Evolutionary conservation across 163 green algal genomes (phyloP), one percentile per base, ranked within the genome.

Genomic region (Prototheca wickerhamii): DNA sequence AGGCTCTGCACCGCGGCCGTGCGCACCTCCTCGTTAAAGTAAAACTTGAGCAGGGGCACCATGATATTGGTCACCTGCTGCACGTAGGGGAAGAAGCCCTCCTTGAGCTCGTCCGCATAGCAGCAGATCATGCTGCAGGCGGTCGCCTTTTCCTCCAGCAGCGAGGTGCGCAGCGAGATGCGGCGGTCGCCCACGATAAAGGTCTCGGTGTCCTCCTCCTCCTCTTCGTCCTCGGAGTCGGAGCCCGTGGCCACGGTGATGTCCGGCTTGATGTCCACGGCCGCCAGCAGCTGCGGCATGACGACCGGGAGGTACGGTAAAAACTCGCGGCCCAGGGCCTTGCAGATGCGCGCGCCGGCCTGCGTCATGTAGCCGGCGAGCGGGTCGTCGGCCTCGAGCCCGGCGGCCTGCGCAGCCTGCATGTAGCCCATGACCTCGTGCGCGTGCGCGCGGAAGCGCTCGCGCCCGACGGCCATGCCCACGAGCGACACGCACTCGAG

Each of bases 401-500:
- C 63, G 7, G 60, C 52, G 34, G 59, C 56, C 70, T 88, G 74
- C 57, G 88, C 69, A 58, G 51, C 33, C 74, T 87, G 75, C 68
- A 97, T 86, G 69, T 91, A 84, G 29, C 84, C 59, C 89, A 98
- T 95, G 34, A 98, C 79, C 17, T 70, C 68, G 32, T 83, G 72
- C 4, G 92, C 92, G 70, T 99, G 89, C 1, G 64, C 44, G 4
- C 86, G 63, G 78, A 98, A 98, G 23, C 79, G 76, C 26, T 98
- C 91, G 44, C 84, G 82, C 30, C 93, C 93, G 34, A 99, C 91
- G 1, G 93, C 91, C 90, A 98, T 97, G 73, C 90, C 93, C 60
- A 99, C 90, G 33, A 99, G 82, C n/a, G 73, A 90, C 60, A 98
- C 88, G 79, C 93, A 98, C 80, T 99, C 94, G 59, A 99, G 81